Percentiles rank a stretch among this genome's conserved stretches.
Evolutionary conservation across 2,329 filamentous ascomycete genomes (phyloP).

Genomic region (Pseudogymnoascus sp.): DNA sequence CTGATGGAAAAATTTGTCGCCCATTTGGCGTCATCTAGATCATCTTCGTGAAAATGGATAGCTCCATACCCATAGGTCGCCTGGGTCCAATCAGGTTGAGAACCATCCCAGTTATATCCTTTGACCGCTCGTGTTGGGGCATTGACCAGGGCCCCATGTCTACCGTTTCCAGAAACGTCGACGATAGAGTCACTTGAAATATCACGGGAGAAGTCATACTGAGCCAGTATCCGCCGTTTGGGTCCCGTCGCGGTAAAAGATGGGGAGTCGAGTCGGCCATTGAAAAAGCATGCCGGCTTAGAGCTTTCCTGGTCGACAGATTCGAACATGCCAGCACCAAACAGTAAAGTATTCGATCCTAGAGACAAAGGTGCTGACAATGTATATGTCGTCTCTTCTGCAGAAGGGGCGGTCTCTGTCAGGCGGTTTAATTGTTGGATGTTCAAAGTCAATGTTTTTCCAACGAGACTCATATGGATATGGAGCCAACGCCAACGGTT

Average conservation of each 20-base stretch:
- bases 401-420: constrained; percentile 3
- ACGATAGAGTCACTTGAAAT: constrained; percentile 20
- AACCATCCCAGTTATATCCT: constrained; percentile 28
- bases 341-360: background rate
- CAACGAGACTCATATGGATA: constrained; percentile 7
- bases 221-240: constrained; percentile 9
- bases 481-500: constrained; percentile 13
- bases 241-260: constrained; percentile 12
- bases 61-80: constrained; percentile 29
- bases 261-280: constrained; percentile 18
- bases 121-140: constrained; percentile 28
- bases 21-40: constrained; percentile 31
- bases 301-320: background rate
- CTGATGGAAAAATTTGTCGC: constrained; percentile 26
- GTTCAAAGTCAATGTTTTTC: constrained; percentile 7
- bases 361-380: background rate
- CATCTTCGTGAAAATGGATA: constrained; percentile 33
- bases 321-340: constrained; percentile 11
- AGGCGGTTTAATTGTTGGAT: constrained; percentile 10
- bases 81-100: constrained; percentile 26
- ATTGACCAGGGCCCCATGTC: constrained; percentile 26
- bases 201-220: constrained; percentile 20
- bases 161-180: constrained; percentile 22
- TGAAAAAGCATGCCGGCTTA: constrained; percentile 13
- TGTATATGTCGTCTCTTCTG: background rate